A percentile compares a stretch with the other conserved stretches of the same genome.
Evolutionary conservation across 1,139 yeast genomes (phyloP).

Genomic region (Blastobotrys proliferans): DNA sequence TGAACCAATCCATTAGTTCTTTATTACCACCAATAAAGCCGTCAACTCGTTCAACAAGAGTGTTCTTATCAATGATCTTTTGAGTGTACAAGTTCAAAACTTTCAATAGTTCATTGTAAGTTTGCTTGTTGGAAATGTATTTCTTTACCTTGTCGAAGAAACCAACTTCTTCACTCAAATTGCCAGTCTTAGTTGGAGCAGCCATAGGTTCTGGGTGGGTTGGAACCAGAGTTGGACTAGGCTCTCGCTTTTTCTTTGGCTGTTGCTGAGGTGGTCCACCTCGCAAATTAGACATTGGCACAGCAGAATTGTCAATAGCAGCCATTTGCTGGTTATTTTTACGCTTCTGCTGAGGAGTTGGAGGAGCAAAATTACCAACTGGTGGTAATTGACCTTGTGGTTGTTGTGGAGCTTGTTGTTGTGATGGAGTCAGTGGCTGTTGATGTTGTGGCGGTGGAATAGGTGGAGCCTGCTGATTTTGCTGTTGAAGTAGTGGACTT

Average conservation of each 20-base stretch:
- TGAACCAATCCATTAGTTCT: slow-evolving; percentile 88
- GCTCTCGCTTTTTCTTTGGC: slow-evolving; percentile 19
- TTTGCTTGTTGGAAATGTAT: slow-evolving; percentile 82
- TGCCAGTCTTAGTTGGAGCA: slow-evolving; percentile 45
- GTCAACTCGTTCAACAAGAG: slow-evolving; percentile 79
- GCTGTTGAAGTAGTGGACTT: not conserved
- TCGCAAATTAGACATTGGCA: slow-evolving; percentile 39
- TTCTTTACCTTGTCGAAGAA: slow-evolving; percentile 93
- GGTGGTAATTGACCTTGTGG: slow-evolving; percentile 58
- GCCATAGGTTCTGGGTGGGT: slow-evolving; percentile 84
- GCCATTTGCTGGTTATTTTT: slow-evolving; percentile 1
- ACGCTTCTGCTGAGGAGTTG: slow-evolving; percentile 29
- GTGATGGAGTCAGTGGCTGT: slow-evolving; percentile 1
- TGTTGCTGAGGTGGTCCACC: slow-evolving; percentile 21
- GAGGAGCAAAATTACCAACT: slow-evolving; percentile 92
- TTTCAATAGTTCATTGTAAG: slow-evolving; percentile 87
- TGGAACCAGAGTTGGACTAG: slow-evolving; percentile 70
- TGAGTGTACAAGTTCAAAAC: slow-evolving; percentile 82
- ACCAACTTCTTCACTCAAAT: slow-evolving; percentile 75
- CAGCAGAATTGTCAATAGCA: slow-evolving; percentile 24
- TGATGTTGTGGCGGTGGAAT: slow-evolving; percentile 1
- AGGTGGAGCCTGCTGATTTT: not conserved
- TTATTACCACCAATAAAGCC: slow-evolving; percentile 76
- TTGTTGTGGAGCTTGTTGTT: not conserved
- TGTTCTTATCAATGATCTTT: slow-evolving; percentile 78